Conservation (phyloP, 257 asterid genomes). For the Capsicum baccatum region DNA sequence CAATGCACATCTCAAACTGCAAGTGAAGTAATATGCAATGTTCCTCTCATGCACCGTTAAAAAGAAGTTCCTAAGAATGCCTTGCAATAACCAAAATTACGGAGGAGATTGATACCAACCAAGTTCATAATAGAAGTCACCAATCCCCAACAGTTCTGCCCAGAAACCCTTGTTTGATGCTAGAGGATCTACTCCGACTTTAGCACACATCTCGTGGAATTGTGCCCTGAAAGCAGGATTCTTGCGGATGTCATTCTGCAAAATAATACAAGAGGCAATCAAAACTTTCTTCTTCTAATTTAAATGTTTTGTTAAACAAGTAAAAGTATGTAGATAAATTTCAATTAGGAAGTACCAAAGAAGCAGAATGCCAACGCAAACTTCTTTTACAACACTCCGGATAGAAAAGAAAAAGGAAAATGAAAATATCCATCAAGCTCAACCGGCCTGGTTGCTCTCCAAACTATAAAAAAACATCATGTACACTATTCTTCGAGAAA, state of each 20-base stretch:
- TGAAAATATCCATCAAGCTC: not conserved
- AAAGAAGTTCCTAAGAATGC: not conserved
- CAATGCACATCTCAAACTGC: not conserved
- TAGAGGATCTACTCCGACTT: constrained; percentile 97
- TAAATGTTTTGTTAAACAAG: not conserved
- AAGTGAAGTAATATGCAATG: not conserved
- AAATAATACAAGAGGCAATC: constrained; percentile 21
- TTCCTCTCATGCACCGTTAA: not conserved
- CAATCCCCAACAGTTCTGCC: constrained; percentile 97
- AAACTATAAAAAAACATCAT: not conserved
- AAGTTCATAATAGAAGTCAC: constrained; percentile 97
- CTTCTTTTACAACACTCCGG: not conserved
- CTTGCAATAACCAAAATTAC: not conserved
- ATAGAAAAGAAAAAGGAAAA: not conserved
- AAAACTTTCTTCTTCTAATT: not conserved
- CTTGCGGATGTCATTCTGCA: constrained; percentile 95
- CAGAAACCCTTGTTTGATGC: constrained; percentile 99
- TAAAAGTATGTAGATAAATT: not conserved
- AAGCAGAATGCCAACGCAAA: not conserved
- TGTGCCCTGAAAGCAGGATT: constrained; percentile 95
- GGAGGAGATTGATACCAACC: constrained; percentile 60
- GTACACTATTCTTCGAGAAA: not conserved
- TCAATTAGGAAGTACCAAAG: not conserved
- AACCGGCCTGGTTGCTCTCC: not conserved
- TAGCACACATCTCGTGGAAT: constrained; percentile 99